phyloP scores from a whole-genome alignment of 2,329 filamentous ascomycete genomes.

The Diplodia mutila region DNA sequence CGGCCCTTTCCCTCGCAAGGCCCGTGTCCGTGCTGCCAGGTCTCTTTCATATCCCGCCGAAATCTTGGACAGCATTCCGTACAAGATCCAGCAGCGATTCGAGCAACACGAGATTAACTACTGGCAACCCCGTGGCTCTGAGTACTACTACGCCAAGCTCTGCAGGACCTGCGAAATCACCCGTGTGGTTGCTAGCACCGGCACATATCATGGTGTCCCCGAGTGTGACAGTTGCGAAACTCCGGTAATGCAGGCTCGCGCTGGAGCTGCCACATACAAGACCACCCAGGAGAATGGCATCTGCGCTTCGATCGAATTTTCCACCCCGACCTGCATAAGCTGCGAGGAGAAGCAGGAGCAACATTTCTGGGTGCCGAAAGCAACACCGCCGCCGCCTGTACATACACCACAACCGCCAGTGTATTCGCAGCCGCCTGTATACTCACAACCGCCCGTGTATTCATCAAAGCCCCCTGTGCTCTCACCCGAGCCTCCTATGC shows the following conservation, averaged over 20 bases:
- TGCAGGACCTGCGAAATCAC: neutral
- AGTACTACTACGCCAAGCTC: constrained; percentile 8
- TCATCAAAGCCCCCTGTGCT: neutral
- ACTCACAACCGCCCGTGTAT: neutral
- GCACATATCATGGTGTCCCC: neutral
- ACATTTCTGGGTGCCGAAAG: constrained; percentile 10
- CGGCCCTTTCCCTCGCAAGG: neutral
- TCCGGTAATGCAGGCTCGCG: constrained; percentile 5
- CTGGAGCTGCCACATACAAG: neutral
- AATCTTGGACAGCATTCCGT: neutral
- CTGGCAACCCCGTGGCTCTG: neutral
- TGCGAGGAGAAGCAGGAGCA: neutral
- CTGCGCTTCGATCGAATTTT: neutral
- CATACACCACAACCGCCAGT: neutral
- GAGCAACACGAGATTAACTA: constrained; percentile 8
- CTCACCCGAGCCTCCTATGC: no score
- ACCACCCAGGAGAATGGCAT: neutral
- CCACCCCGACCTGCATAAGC: neutral
- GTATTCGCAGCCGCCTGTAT: neutral
- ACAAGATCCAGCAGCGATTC: neutral
- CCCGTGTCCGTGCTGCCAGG: neutral
- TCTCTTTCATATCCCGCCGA: neutral
- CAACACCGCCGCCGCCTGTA: neutral
- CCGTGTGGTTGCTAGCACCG: neutral
- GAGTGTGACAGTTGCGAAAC: constrained; percentile 2